phyloP scores from a whole-genome alignment of 2,329 filamentous ascomycete genomes.

The Colletotrichum navitas region DNA sequence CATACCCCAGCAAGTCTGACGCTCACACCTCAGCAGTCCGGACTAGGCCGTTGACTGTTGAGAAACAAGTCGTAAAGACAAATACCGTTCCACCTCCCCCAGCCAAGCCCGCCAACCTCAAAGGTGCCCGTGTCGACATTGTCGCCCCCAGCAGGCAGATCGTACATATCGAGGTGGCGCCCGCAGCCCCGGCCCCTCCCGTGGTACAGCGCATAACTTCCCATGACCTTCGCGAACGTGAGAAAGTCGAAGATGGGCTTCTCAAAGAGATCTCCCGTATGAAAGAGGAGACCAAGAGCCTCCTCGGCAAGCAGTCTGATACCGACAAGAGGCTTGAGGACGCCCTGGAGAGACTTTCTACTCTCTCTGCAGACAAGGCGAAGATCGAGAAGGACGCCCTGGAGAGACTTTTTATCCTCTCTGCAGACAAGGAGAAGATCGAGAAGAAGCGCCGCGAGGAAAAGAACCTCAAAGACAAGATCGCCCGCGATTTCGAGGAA shows the following conservation, averaged over 20 bases:
- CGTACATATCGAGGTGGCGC: slow-evolving; percentile 26
- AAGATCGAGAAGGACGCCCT: slow-evolving; percentile 34
- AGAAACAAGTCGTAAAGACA: slow-evolving; percentile 28
- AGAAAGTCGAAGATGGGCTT: slow-evolving; percentile 32
- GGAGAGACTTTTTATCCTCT: slow-evolving; percentile 28
- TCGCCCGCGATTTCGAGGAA: slow-evolving; percentile 34
- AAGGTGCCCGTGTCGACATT: slow-evolving; percentile 32
- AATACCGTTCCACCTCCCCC: slow-evolving; percentile 25
- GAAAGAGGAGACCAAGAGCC: slow-evolving; percentile 34
- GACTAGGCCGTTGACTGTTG: slow-evolving; percentile 12
- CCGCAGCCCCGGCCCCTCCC: slow-evolving; percentile 31
- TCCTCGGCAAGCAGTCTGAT: slow-evolving; percentile 34
- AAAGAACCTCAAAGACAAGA: slow-evolving; percentile 26
- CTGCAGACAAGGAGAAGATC: slow-evolving; percentile 33
- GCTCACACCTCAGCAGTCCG: slow-evolving; percentile 19
- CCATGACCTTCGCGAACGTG: slow-evolving; percentile 33
- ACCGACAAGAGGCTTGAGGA: slow-evolving; percentile 38
- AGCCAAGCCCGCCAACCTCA: slow-evolving; percentile 38
- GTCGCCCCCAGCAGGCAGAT: slow-evolving; percentile 26
- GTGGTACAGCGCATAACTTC: slow-evolving; percentile 27
- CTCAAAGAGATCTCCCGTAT: slow-evolving; percentile 39
- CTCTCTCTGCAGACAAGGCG: slow-evolving; percentile 36
- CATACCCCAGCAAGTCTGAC: slow-evolving; percentile 27
- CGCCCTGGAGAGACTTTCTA: slow-evolving; percentile 32
- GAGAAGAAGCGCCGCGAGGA: slow-evolving; percentile 32